Base-by-base conservation (phyloP, 2,329 filamentous ascomycete species). In the Fusarium domesticum region DNA sequence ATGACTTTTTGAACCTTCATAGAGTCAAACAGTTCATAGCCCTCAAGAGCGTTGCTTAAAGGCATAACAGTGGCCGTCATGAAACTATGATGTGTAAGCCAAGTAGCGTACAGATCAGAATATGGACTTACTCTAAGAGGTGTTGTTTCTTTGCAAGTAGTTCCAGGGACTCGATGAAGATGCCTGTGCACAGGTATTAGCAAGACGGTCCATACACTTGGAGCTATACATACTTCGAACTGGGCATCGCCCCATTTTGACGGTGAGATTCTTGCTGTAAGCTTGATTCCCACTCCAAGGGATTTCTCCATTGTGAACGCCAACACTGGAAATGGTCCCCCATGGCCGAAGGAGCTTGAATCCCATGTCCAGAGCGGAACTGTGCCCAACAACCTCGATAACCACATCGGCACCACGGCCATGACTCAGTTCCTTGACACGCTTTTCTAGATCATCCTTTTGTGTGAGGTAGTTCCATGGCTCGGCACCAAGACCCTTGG, bases 371-470 rank as follows among this genome's bases (percentile, higher is more conserved):
- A 88, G 64, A 4, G 84, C 85, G 30, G 79, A 76, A 47, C 79
- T 83, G 50, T 83, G 67, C 0, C 84, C 84, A 14, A 88, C 84
- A 4, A 86, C 82, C 63, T 89, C 84, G 53, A 95, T 83, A 3
- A 90, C 81, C 2, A 85, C 80, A 67, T 95, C 89, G 6, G 88
- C 89, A 6, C 89, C 89, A n/a, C 89, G 74, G 2, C 87, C 88
- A 8, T 84, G 75, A 0, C 86, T 91, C 33, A 84, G 74, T 54
- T 87, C 85, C 59, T 81, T 81, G 36, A 93, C 82, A 35, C 84
- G 77, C 57, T 77, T 73, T 39, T 81, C 69, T 58, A 92, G 72
- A 1, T 75, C 81, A 33, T 83, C 78, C 34, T 75, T 74, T 47
- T 87, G 78, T 1, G 72, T 81, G 58, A 77, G 69, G 66, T 89